Evolutionary conservation across 495 filamentous ascomycete species (phyloP), one percentile per base, ranked within the genome.

Genomic region (Cercophora sp.): DNA sequence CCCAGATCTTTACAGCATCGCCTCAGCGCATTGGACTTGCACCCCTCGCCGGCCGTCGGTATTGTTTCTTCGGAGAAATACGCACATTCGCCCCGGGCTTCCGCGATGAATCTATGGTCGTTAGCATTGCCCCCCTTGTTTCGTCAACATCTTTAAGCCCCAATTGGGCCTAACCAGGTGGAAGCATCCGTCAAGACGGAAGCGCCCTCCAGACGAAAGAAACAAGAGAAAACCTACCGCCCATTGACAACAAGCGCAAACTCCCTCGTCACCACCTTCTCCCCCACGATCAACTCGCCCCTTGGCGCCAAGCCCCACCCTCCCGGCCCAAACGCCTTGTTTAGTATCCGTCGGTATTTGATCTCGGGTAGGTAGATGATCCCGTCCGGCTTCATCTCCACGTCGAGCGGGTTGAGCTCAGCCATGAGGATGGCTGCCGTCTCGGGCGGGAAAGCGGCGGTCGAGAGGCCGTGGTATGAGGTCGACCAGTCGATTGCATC

Each of bases 1-100:
- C 93, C 93, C 19, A 98, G 78, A 69, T 98, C 93, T 72, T 98
- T 98, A 74, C 94, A 97, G 74, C 90, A 96, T 20, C 93, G 86
- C 77, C 96, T 89, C 48, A 98, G 77, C 16, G 93, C 93, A 67
- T 97, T 98, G 15, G 90, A 96, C 67, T 96, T 94, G 75, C 90
- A 95, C 16, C 93, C 93, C 69, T 98, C 93, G 25, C 91, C 91
- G 0, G 94, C 93, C 1, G 91, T 97, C n/a, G 93, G 89, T 52
- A 98, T 93, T 40, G 88, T 89, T 49, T 95, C 89, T 10, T 88
- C 84, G 47, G 81, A 83, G 71, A 97, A 98, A 70, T 96, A 98
- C 52, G 89, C 83, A 70, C 96, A 91, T 69, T 97, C 94, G 65
- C 93, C 93, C 45, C 94, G 86, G 1, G 93, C 91, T 46, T 97